Evolutionary conservation across 2,329 filamentous ascomycete species (phyloP).

Genomic region (Chrysosphaeria jannelii): DNA sequence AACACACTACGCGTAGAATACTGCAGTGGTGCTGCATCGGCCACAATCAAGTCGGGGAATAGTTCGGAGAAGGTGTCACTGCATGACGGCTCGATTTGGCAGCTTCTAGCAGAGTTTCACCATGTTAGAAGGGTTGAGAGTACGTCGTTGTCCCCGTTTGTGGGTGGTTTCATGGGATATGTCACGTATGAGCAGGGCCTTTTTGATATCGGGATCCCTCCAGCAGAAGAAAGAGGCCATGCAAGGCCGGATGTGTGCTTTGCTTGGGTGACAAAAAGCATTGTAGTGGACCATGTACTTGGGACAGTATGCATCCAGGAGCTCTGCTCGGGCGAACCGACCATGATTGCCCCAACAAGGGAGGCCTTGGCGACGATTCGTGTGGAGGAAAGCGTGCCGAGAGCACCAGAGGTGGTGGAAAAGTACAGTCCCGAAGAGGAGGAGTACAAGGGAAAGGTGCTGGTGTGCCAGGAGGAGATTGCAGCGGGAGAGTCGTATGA

Average conservation of each 20-base stretch:
- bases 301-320: constrained; percentile 35
- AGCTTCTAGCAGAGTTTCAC: constrained; percentile 18
- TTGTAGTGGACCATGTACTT: constrained; percentile 44
- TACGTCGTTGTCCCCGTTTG: constrained; percentile 21
- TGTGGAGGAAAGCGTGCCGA: too few relatives aligned
- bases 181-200: constrained; percentile 64
- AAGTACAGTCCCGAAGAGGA: background rate
- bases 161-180: constrained; percentile 63
- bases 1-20: constrained; percentile 27
- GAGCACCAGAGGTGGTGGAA: too few relatives aligned
- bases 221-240: constrained; percentile 10
- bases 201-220: constrained; percentile 20
- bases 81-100: constrained; percentile 14
- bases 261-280: constrained; percentile 43
- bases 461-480: constrained; percentile 37
- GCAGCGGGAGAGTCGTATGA: constrained; percentile 61
- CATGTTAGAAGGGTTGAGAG: too few relatives aligned
- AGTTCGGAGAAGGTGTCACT: constrained; percentile 5
- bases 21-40: constrained; percentile 15
- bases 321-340: constrained; percentile 9
- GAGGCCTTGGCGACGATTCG: constrained; percentile 2
- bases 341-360: constrained; percentile 15
- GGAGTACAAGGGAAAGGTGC: constrained; percentile 34
- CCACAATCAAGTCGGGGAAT: constrained; percentile 7
- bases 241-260: constrained; percentile 40